Evolutionary conservation across 768 basidiomycete genomes (phyloP).

Genomic region (Tylopilus balloui): DNA sequence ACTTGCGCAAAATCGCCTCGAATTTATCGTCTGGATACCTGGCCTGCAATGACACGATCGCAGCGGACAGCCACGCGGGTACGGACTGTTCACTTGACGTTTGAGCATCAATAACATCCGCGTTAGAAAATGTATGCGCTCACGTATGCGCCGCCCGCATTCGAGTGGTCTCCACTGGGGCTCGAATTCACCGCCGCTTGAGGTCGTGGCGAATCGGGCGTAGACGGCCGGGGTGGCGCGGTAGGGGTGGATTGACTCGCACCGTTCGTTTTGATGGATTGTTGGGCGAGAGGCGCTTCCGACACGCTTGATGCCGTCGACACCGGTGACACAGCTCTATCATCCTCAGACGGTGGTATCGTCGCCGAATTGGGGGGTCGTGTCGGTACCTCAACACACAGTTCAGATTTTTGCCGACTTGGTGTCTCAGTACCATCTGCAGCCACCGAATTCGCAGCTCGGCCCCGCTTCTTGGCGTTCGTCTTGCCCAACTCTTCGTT

Average conservation of each 20-base stretch:
- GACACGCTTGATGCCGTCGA: slow-evolving; percentile 71
- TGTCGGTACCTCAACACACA: slow-evolving; percentile 34
- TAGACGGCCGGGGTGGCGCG: slow-evolving; percentile 22
- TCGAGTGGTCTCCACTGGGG: slow-evolving; percentile 15
- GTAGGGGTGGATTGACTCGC: slow-evolving; percentile 20
- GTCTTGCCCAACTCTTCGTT: slow-evolving; percentile 56
- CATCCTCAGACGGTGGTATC: slow-evolving; percentile 37
- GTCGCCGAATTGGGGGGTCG: slow-evolving; percentile 30
- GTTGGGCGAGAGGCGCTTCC: slow-evolving; percentile 69
- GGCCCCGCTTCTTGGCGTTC: slow-evolving; percentile 47
- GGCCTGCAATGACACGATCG: slow-evolving; percentile 63
- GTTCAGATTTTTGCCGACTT: slow-evolving; percentile 35
- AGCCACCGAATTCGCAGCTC: slow-evolving; percentile 22
- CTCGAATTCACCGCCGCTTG: slow-evolving; percentile 9
- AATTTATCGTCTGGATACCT: slow-evolving; percentile 82
- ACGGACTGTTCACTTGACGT: slow-evolving; percentile 36
- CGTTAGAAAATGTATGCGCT: slow-evolving; percentile 18
- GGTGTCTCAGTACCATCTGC: slow-evolving; percentile 53
- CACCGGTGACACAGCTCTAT: slow-evolving; percentile 64
- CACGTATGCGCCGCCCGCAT: slow-evolving; percentile 24
- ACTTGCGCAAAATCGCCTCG: slow-evolving; percentile 65
- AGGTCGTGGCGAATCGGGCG: slow-evolving; percentile 24
- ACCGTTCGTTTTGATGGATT: slow-evolving; percentile 55
- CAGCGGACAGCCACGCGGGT: slow-evolving; percentile 67
- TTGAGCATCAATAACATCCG: slow-evolving; percentile 32